phyloP scores from a whole-genome alignment of 2,329 filamentous ascomycete genomes.

The Boeremia lycopersici region DNA sequence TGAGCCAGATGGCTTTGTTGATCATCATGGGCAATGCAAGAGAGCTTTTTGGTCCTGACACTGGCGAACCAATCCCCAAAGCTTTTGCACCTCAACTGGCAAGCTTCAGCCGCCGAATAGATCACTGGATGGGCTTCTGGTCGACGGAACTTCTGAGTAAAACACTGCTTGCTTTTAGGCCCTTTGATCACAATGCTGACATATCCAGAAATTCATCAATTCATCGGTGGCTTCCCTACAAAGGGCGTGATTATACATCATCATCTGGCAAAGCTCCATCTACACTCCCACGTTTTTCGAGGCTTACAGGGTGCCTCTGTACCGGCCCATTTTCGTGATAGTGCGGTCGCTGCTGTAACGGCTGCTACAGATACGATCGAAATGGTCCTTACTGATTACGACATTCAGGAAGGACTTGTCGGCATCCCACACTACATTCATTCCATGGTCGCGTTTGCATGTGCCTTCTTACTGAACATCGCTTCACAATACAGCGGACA shows the following conservation, averaged over 20 bases:
- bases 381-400: slow-evolving; percentile 52
- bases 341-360: slow-evolving; percentile 54
- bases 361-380: slow-evolving; percentile 55
- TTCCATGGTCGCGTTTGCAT: slow-evolving; percentile 61
- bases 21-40: slow-evolving; percentile 63
- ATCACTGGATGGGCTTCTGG: slow-evolving; percentile 60
- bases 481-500: slow-evolving; percentile 51
- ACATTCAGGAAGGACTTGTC: slow-evolving; percentile 49
- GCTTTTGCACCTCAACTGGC: slow-evolving; percentile 60
- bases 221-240: slow-evolving; percentile 56
- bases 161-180: slow-evolving; percentile 15
- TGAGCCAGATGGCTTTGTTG: slow-evolving; percentile 64
- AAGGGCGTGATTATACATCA: slow-evolving; percentile 60
- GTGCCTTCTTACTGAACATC: slow-evolving; percentile 59
- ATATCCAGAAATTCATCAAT: slow-evolving; percentile 50
- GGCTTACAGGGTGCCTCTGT: slow-evolving; percentile 56
- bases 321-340: slow-evolving; percentile 55
- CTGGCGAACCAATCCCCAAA: slow-evolving; percentile 57
- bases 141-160: slow-evolving; percentile 51
- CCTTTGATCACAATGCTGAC: slow-evolving; percentile 19
- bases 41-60: slow-evolving; percentile 62
- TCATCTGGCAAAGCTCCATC: slow-evolving; percentile 60
- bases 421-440: slow-evolving; percentile 60
- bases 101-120: slow-evolving; percentile 49
- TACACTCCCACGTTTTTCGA: slow-evolving; percentile 58